Evolutionary conservation across 768 basidiomycete genomes (phyloP).

Genomic region (Mycena rebaudengoi): DNA sequence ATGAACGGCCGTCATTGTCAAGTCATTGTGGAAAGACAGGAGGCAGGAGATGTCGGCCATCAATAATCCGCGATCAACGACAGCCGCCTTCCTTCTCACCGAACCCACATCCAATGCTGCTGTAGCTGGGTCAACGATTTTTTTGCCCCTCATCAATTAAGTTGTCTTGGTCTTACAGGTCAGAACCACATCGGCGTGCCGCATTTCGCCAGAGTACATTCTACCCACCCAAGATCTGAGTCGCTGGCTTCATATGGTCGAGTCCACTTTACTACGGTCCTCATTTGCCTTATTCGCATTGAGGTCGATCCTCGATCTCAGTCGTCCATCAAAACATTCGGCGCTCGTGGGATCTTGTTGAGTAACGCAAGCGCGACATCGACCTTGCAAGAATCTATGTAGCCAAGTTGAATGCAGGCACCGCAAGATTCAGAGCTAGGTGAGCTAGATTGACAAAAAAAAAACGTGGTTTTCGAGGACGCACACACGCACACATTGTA

Average conservation of each 20-base stretch:
- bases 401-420: neutral
- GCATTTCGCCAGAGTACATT: no score
- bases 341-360: neutral
- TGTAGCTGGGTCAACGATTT: neutral
- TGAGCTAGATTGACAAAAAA: neutral
- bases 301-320: neutral
- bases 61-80: conserved; percentile 1
- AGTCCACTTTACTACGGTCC: no score
- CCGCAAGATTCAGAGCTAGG: neutral
- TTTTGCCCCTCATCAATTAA: no score
- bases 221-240: neutral
- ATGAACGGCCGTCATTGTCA: neutral
- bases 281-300: neutral
- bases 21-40: neutral
- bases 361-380: neutral
- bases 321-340: neutral
- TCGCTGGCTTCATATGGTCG: neutral
- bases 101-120: neutral
- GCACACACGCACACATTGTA: neutral
- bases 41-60: conserved; percentile 1
- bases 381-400: neutral
- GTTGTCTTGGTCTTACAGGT: no score
- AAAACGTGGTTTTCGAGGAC: neutral
- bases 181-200: no score
- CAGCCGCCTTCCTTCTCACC: neutral